These are phyloP conservation scores for Elongisporangium senticosum DNA, from an alignment of 352 stramenopile species.

Conservation along the genomic window DNA sequence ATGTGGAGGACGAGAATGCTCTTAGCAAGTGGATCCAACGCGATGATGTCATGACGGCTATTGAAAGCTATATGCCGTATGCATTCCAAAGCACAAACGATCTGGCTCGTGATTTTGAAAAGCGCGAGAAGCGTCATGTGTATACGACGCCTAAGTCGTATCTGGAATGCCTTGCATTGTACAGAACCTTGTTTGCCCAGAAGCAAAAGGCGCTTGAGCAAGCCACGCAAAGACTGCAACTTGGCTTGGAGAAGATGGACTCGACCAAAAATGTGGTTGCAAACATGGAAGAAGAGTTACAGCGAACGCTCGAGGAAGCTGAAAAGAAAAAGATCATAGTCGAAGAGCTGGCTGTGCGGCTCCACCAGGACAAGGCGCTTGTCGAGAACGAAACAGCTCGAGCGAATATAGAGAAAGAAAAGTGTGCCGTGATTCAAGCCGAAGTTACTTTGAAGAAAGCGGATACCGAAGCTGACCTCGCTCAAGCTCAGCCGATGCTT, in stretches of 20 bases:
- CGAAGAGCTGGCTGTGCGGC: slow-evolving; percentile 88
- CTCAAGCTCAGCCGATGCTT: slow-evolving; percentile 73
- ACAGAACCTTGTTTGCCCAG: slow-evolving; percentile 63
- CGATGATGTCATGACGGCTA: slow-evolving; percentile 48
- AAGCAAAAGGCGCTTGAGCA: slow-evolving; percentile 54
- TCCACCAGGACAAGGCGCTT: slow-evolving; percentile 89
- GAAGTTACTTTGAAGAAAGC: slow-evolving; percentile 89
- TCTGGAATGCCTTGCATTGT: slow-evolving; percentile 89
- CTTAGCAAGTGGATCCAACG: slow-evolving; percentile 17
- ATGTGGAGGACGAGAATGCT: slow-evolving; percentile 19
- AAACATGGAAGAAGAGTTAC: slow-evolving; percentile 90
- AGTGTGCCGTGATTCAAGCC: slow-evolving; percentile 89
- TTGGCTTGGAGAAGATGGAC: slow-evolving; percentile 87
- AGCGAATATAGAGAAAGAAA: slow-evolving; percentile 87
- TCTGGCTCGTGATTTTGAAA: slow-evolving; percentile 73
- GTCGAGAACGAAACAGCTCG: slow-evolving; percentile 91
- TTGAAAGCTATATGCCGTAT: slow-evolving; percentile 91
- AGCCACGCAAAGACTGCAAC: slow-evolving; percentile 81
- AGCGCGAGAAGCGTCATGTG: slow-evolving; percentile 75
- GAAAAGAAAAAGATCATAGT: slow-evolving; percentile 91
- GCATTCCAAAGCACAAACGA: slow-evolving; percentile 92
- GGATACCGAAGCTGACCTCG: slow-evolving; percentile 70
- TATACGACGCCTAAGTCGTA: slow-evolving; percentile 94
- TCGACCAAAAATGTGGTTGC: slow-evolving; percentile 85
- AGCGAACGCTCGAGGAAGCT: slow-evolving; percentile 85